phyloP scores from a whole-genome alignment of 2,329 filamentous ascomycete species.

The Sporothrix protearum region DNA sequence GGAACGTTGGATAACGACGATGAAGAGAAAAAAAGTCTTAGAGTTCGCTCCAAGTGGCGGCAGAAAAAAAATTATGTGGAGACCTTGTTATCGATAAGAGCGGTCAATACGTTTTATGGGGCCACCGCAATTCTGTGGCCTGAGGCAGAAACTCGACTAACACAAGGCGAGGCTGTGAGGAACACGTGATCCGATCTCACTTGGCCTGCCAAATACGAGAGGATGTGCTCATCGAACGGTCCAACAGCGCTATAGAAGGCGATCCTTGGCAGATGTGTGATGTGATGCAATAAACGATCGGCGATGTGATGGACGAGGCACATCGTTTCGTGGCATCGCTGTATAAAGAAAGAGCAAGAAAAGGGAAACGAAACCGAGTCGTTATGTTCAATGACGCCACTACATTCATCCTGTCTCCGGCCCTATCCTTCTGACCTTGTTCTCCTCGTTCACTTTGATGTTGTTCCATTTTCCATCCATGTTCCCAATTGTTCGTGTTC shows the following conservation, averaged over 20 bases:
- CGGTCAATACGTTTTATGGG: background rate
- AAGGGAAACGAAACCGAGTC: background rate
- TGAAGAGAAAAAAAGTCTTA: background rate
- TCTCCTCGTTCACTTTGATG: background rate
- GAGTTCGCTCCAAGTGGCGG: background rate
- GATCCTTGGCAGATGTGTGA: too few species aligned
- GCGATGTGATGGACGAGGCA: too few species aligned
- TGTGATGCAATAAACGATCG: too few species aligned
- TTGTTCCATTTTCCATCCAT: background rate
- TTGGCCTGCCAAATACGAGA: too few species aligned
- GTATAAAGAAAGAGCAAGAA: background rate
- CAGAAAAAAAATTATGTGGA: conserved; percentile 17
- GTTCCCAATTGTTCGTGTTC: background rate
- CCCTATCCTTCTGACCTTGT: background rate
- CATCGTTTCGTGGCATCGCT: background rate
- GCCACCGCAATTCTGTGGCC: background rate
- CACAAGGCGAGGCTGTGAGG: too few species aligned
- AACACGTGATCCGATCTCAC: too few species aligned
- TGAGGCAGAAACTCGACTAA: background rate
- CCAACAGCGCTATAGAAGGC: too few species aligned
- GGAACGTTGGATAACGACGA: background rate
- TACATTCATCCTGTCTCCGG: background rate
- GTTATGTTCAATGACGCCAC: background rate
- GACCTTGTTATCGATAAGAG: background rate
- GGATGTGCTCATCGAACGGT: too few species aligned